A percentile compares a stretch with the other conserved stretches of the same genome.
These are phyloP conservation scores for Tricholoma hemisulphureum DNA, from an alignment of 768 basidiomycete genomes.

Conservation along the genomic window DNA sequence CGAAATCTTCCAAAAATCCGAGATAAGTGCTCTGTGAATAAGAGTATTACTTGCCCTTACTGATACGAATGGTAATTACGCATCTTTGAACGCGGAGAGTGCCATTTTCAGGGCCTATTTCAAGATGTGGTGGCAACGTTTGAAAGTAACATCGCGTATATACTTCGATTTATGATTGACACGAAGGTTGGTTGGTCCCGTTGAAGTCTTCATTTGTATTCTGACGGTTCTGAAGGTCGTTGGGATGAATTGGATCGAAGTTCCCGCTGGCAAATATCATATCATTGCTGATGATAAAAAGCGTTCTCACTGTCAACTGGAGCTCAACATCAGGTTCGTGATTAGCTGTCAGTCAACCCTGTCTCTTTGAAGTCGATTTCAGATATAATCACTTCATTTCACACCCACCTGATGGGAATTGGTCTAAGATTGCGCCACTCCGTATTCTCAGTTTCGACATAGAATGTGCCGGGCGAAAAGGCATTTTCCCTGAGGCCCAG, in stretches of 20 bases:
- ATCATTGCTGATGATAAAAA: constrained; percentile 56
- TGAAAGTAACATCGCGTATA: constrained; percentile 93
- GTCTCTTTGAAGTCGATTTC: constrained; percentile 2
- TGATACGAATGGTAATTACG: constrained; percentile 38
- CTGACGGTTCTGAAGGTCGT: constrained; percentile 60
- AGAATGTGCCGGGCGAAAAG: constrained; percentile 97
- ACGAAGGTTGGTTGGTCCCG: constrained; percentile 70
- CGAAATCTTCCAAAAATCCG: constrained; percentile 81
- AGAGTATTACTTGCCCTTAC: constrained; percentile 5
- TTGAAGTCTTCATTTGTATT: neutral
- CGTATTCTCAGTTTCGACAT: constrained; percentile 98
- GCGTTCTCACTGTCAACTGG: constrained; percentile 85
- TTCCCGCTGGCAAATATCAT: constrained; percentile 79
- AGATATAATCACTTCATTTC: constrained; percentile 89
- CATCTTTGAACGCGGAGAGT: constrained; percentile 73
- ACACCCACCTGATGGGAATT: constrained; percentile 86
- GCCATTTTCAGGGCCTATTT: constrained; percentile 62
- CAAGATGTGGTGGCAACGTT: constrained; percentile 62
- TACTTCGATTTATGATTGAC: constrained; percentile 97
- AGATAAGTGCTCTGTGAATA: constrained; percentile 60
- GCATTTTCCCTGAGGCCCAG: constrained; percentile 91
- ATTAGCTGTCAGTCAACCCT: neutral
- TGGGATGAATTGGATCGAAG: constrained; percentile 99
- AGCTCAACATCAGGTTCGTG: constrained; percentile 71
- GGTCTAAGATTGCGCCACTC: constrained; percentile 90